Evolutionary conservation across 2,329 filamentous ascomycete genomes (phyloP).

Genomic region (Colletotrichum endophyticum): DNA sequence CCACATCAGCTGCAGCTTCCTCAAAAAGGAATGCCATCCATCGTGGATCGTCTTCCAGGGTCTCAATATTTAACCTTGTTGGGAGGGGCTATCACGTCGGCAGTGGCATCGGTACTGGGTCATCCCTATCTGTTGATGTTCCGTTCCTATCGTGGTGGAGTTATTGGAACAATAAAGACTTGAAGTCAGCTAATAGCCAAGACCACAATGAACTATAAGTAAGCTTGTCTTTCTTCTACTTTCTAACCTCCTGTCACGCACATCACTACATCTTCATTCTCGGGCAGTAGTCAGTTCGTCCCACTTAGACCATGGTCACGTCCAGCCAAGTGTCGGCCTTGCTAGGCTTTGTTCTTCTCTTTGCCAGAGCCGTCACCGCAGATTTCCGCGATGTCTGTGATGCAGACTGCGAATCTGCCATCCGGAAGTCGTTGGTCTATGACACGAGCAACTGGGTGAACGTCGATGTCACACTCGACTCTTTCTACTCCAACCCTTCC

Average conservation of each 20-base stretch:
- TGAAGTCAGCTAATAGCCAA: not conserved
- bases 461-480: not conserved
- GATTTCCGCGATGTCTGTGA: conserved; percentile 16
- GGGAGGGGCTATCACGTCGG: not conserved
- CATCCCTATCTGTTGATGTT: not conserved
- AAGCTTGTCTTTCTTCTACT: rapidly evolving
- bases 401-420: not conserved
- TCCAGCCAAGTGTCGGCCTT: not conserved
- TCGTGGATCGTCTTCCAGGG: rapidly evolving
- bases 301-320: rapidly evolving
- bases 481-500: conserved; percentile 18
- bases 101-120: not conserved
- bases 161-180: not conserved
- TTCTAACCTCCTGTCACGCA: rapidly evolving
- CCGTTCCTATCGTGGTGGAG: not conserved
- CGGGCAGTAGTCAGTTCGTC: rapidly evolving
- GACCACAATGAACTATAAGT: not conserved
- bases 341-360: not conserved
- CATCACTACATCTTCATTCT: not conserved
- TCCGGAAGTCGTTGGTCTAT: not conserved
- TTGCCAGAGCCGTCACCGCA: rapidly evolving
- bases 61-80: not conserved
- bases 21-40: rapidly evolving
- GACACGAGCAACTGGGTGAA: conserved; percentile 10
- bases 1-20: not conserved